phyloP scores from a whole-genome alignment of 192 early-diverging fungal genomes.

The Coemansia sp. region DNA sequence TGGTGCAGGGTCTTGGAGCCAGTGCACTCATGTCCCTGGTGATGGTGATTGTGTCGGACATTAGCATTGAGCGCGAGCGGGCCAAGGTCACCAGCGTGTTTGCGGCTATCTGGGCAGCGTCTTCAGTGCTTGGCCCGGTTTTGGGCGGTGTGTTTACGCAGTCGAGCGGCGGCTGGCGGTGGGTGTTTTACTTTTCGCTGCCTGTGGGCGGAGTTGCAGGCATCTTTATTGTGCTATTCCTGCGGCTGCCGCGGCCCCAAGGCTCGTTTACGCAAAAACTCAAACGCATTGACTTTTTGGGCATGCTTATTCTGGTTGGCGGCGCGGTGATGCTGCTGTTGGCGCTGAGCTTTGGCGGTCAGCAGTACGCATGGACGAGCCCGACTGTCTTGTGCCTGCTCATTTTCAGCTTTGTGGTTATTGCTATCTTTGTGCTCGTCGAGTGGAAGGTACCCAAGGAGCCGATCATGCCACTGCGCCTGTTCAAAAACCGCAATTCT shows the following conservation, averaged over 20 bases:
- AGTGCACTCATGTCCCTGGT: slow-evolving; percentile 62
- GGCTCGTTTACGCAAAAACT: slow-evolving; percentile 53
- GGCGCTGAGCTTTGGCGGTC: slow-evolving; percentile 73
- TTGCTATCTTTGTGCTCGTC: slow-evolving; percentile 52
- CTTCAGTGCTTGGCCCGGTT: slow-evolving; percentile 58
- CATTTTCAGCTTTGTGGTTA: slow-evolving; percentile 46
- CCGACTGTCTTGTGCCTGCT: slow-evolving; percentile 60
- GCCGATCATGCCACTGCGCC: slow-evolving; percentile 61
- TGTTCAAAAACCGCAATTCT: slow-evolving; percentile 57
- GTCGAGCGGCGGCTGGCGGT: slow-evolving; percentile 32
- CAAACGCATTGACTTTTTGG: slow-evolving; percentile 61
- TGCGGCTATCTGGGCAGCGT: slow-evolving; percentile 55
- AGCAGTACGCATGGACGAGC: slow-evolving; percentile 64
- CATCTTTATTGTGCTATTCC: slow-evolving; percentile 29
- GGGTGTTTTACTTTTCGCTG: slow-evolving; percentile 61
- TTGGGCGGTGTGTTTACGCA: slow-evolving; percentile 60
- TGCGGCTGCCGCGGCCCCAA: slow-evolving; percentile 38
- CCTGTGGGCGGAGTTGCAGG: slow-evolving; percentile 46
- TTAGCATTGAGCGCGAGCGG: slow-evolving; percentile 59
- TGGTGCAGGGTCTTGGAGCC: slow-evolving; percentile 63
- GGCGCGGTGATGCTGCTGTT: slow-evolving; percentile 63
- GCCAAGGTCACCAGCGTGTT: slow-evolving; percentile 60
- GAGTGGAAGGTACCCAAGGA: slow-evolving; percentile 57
- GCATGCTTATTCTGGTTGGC: slow-evolving; percentile 54
- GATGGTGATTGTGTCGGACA: slow-evolving; percentile 67